A percentile compares a stretch with the other conserved stretches of the same genome.
Evolutionary conservation across 169 alveolate genomes (phyloP).

Genomic region (Perkinsus olseni): DNA sequence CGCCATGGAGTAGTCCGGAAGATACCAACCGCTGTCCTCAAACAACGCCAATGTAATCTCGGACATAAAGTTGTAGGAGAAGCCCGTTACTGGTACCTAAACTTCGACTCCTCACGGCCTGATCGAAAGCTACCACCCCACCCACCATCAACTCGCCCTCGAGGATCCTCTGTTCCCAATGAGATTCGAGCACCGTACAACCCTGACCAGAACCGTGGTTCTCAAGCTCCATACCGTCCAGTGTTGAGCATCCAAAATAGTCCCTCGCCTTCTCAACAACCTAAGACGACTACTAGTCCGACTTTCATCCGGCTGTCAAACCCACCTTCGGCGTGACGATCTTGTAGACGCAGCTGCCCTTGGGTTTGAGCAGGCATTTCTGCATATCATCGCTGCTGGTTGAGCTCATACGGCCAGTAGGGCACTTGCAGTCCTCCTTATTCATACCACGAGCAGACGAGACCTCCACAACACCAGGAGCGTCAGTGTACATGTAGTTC

Average conservation of each 20-base stretch:
- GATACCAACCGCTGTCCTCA: neutral
- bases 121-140: neutral
- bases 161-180: neutral
- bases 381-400: neutral
- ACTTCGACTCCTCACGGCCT: neutral
- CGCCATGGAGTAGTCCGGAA: neutral
- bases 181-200: neutral
- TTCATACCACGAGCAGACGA: neutral
- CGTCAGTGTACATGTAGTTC: neutral
- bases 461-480: neutral
- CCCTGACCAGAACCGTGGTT: neutral
- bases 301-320: neutral
- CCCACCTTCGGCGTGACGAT: neutral
- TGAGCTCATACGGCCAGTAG: neutral
- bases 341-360: neutral
- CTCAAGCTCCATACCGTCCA: neutral
- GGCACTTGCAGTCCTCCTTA: neutral
- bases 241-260: neutral
- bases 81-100: neutral
- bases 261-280: neutral
- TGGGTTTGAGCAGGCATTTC: neutral
- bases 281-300: neutral
- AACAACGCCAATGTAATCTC: neutral
- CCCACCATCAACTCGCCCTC: neutral
- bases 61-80: neutral